Base-by-base conservation (phyloP, 1,284 basidiomycete genomes). In the Anthracocystis panici-leucophaei region DNA sequence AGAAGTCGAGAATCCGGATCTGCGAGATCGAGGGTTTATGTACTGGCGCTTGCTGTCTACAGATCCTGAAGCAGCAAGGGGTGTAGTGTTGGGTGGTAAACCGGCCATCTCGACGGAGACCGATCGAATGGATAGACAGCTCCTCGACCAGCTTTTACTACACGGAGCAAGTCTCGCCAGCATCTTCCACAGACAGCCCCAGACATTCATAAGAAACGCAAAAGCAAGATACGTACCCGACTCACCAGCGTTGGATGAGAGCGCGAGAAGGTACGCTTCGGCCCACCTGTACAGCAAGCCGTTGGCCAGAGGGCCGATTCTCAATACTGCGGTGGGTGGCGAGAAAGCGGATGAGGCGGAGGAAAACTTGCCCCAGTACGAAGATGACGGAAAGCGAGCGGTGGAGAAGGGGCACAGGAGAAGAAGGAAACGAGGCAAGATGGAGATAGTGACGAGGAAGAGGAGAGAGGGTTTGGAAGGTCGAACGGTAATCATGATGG, bases 41-140 rank as follows among this genome's bases (percentile, higher is more conserved):
- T 99, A 99, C 87, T 99, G 96, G 96, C 91, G 97, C 51, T 88
- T 99, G 87, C 89, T 99, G 41, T 96, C 96, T 1, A 92, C 74
- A 77, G 95, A 97, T 84, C 95, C 97, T 2, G 88, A 91, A 1
- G 91, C 92, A 1, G 96, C 97, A 3, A 90, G 92, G 45, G 65
- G 93, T 77, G 92, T 99, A 68, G 95, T 99, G n/a, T 88, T 99
- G 20, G 89, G 93, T 9, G 93, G 94, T 75, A 98, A 97, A 81
- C 97, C 97, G 18, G 89, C 94, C 4, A 98, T 99, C 75, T 95
- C 94, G n/a, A 98, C 94, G 1, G 95, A 99, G 85, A 94, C 94
- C 7, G 97, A 99, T 84, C 88, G 94, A 42, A 97, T 99, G 93
- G 89, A 78, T 88, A 87, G 84, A 4, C 72, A 78, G 38, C 49